These are phyloP conservation scores for Sonneratia alba DNA, from an alignment of 345 rosid genomes.

Conservation along the genomic window DNA sequence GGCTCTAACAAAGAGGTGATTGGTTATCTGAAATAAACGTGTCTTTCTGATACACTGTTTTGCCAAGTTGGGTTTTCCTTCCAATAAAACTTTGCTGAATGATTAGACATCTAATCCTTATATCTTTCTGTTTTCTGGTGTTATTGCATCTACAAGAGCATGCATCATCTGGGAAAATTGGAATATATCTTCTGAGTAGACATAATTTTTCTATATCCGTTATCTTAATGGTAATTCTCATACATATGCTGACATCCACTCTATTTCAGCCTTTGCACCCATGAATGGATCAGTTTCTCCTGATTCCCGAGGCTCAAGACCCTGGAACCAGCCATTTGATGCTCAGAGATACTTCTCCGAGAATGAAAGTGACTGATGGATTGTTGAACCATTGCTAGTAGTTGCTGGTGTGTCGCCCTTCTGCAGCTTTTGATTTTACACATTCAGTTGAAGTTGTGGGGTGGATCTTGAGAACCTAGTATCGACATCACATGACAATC, in stretches of 20 bases:
- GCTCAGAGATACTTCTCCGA: slow-evolving; percentile 33
- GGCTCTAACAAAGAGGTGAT: neutral
- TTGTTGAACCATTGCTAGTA: neutral
- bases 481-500: neutral
- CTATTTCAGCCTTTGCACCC: slow-evolving; percentile 72
- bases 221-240: slow-evolving; percentile 3
- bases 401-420: neutral
- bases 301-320: slow-evolving; percentile 18
- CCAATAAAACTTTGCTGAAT: neutral
- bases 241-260: slow-evolving; percentile 3
- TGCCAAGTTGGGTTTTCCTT: neutral
- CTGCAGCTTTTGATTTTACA: neutral
- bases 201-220: neutral
- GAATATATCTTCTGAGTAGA: neutral
- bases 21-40: neutral
- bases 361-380: slow-evolving; percentile 12
- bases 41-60: too few relatives aligned
- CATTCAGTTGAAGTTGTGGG: neutral
- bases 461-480: neutral
- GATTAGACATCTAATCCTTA: too few relatives aligned
- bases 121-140: neutral
- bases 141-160: neutral
- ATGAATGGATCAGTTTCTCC: slow-evolving; percentile 35
- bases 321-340: slow-evolving; percentile 44
- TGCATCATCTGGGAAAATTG: neutral